phyloP scores from a whole-genome alignment of 495 filamentous ascomycete species.

The Opeltia flavorubescens region DNA sequence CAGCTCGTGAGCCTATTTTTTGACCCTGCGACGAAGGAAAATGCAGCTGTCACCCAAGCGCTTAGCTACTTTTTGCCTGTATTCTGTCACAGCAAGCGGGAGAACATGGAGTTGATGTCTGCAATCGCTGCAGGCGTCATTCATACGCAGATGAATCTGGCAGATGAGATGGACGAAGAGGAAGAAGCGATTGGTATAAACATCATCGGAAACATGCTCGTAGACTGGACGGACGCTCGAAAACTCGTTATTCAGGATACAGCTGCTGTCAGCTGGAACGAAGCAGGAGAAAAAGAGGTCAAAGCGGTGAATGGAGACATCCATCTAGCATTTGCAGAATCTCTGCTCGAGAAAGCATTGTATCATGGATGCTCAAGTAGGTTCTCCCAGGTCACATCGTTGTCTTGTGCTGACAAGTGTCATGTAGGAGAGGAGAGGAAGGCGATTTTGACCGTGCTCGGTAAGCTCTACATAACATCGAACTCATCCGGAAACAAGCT shows the following conservation, averaged over 20 bases:
- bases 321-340: conserved; percentile 51
- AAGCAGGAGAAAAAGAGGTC: conserved; percentile 23
- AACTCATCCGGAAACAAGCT: conserved; percentile 17
- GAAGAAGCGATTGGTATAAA: conserved; percentile 69
- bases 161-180: conserved; percentile 50
- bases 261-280: conserved; percentile 36
- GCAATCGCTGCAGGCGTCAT: conserved; percentile 53
- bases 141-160: conserved; percentile 40
- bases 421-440: conserved; percentile 71
- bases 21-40: conserved; percentile 67
- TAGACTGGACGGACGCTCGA: conserved; percentile 93
- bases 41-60: conserved; percentile 77
- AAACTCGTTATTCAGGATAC: conserved; percentile 60
- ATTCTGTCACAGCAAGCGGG: conserved; percentile 69
- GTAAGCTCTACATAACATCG: conserved; percentile 57
- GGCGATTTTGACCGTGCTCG: conserved; percentile 57
- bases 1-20: conserved; percentile 78
- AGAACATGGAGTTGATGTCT: conserved; percentile 71
- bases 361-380: conserved; percentile 42
- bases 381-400: conserved; percentile 28
- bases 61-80: conserved; percentile 94
- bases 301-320: conserved; percentile 49
- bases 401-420: conserved; percentile 22
- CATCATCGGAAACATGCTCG: conserved; percentile 62
- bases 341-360: conserved; percentile 43